Evolutionary conservation across 2,329 filamentous ascomycete species (phyloP), one percentile per base, ranked within the genome.

Genomic region (Aspergillus eucalypticola): DNA sequence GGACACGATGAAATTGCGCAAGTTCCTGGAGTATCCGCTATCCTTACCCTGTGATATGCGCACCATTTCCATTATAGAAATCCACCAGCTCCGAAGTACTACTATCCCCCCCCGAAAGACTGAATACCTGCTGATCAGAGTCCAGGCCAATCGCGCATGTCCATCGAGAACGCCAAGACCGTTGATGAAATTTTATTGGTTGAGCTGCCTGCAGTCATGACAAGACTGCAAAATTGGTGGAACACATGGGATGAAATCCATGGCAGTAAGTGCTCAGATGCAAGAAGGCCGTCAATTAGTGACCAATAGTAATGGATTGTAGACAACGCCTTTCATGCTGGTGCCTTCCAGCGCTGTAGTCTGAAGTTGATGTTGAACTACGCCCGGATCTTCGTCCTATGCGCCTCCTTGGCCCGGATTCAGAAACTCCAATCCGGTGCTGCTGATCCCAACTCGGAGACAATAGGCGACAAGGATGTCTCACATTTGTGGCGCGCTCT

Each of bases 261-360:
- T 54, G 64, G 68, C 23, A 71, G 73, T 75, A 59, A 60, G 73
- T 17, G 8, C 10, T 23, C 13, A 42, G 8, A 15, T 41, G 11
- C 17, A 6, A n/a, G 27, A 29, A 56, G 46, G 13, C 11, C 5
- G 23, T 17, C 5, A 8, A 15, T n/a, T 0, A 38, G 25, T 41
- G n/a, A 48, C 39, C 4, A 32, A 2, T 8, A 2, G 1, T 32
- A 3, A 7, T 6, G 8, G 15, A 3, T 48, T 5, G 0, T 54
- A 75, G 73, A 75, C 57, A 75, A 75, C 49, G 73, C 71, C 1
- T 75, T 75, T 39, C 73, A 75, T 59, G 70, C 71, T 3, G 71
- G 73, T 6, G 73, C 73, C 1, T 75, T 75, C 49, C 73, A 75
- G 44, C 70, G 73, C 21, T 72, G 70, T 53, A 75, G 72, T 52